A percentile compares a stretch with the other conserved stretches of the same genome.
phyloP scores from a whole-genome alignment of 768 basidiomycete species.

The Naganishia vaughanmartiniae region DNA sequence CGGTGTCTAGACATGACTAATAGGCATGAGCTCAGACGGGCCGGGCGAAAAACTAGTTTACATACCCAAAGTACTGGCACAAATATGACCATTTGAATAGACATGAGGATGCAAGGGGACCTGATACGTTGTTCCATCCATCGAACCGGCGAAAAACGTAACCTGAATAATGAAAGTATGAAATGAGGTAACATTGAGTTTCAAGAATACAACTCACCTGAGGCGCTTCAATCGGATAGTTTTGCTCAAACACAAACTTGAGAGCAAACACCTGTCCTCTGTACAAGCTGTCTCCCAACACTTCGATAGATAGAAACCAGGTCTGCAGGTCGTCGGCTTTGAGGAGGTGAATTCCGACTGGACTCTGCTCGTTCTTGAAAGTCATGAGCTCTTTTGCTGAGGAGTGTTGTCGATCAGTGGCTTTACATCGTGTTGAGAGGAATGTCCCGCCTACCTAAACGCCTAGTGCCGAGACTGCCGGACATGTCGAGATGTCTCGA shows the following conservation, averaged over 20 bases:
- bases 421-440: not conserved
- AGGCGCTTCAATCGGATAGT: slow-evolving; percentile 27
- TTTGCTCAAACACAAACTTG: slow-evolving; percentile 26
- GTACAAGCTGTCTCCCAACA: slow-evolving; percentile 35
- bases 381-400: slow-evolving; percentile 48
- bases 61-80: slow-evolving; percentile 47
- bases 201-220: slow-evolving; percentile 19
- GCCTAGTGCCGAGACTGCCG: not conserved
- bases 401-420: not conserved
- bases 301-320: slow-evolving; percentile 36
- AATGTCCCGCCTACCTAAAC: not conserved
- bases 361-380: slow-evolving; percentile 44
- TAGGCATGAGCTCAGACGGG: not conserved
- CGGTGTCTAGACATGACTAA: slow-evolving; percentile 36
- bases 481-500: not conserved
- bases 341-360: slow-evolving; percentile 42
- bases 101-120: slow-evolving; percentile 48
- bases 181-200: too few species aligned
- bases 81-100: slow-evolving; percentile 42
- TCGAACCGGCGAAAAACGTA: slow-evolving; percentile 37
- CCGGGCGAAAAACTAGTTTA: not conserved
- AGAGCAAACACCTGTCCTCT: slow-evolving; percentile 27
- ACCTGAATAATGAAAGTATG: slow-evolving; percentile 34
- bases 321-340: slow-evolving; percentile 39
- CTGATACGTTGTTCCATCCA: slow-evolving; percentile 30